Conservation (phyloP, 129 eudicot species). For the Lonicera japonica region DNA sequence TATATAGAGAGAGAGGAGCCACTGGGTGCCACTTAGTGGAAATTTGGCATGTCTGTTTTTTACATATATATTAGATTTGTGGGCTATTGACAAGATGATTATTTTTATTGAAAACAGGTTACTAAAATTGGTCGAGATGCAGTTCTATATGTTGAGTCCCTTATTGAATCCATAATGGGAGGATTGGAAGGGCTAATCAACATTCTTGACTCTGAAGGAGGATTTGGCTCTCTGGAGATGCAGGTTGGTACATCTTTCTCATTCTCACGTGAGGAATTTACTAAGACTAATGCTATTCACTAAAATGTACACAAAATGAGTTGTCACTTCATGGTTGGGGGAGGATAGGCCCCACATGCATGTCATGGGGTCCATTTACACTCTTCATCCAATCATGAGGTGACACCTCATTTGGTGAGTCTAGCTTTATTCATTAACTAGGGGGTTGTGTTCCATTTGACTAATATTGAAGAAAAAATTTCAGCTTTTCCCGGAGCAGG, state of each 20-base stretch:
- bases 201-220: constrained; percentile 98
- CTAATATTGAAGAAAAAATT: constrained; percentile 20
- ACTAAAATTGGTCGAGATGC: constrained; percentile 97
- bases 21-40: background rate
- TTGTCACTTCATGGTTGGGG: too few species aligned
- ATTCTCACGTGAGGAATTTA: background rate
- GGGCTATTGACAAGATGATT: constrained; percentile 8
- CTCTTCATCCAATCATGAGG: too few species aligned
- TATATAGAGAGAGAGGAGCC: too few species aligned
- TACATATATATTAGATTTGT: too few species aligned
- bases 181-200: constrained; percentile 95
- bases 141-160: constrained; percentile 94
- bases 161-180: constrained; percentile 97
- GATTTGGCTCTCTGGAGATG: constrained; percentile 96
- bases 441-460: constrained; percentile 7
- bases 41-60: too few species aligned
- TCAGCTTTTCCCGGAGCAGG: constrained; percentile 99
- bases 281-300: background rate
- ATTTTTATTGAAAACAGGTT: constrained; percentile 47
- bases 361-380: too few species aligned
- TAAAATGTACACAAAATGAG: too few species aligned
- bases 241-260: constrained; percentile 56
- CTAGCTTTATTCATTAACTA: background rate
- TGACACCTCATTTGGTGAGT: too few species aligned
- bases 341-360: too few species aligned